These are phyloP conservation scores for Termitomyces sp. DNA, from an alignment of 768 basidiomycete genomes.

Conservation along the genomic window DNA sequence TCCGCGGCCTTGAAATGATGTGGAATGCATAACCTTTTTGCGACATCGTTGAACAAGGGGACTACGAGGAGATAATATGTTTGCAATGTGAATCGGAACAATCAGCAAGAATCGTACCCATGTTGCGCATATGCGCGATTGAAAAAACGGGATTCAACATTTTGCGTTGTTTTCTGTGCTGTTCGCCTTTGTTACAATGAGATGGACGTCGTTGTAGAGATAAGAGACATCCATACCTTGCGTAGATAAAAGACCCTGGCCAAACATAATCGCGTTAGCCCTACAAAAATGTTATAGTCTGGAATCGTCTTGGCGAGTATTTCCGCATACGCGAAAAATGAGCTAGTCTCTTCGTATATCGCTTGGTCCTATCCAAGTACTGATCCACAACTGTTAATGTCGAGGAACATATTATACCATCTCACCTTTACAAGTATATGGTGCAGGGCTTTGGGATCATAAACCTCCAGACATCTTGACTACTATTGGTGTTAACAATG, in stretches of 20 bases:
- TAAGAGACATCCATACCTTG: not conserved
- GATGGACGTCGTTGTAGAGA: too few relatives aligned
- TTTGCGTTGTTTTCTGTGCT: too few relatives aligned
- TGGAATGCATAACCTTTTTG: too few relatives aligned
- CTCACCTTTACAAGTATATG: too few relatives aligned
- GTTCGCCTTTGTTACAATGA: conserved; percentile 2
- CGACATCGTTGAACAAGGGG: conserved; percentile 11
- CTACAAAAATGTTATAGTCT: not conserved
- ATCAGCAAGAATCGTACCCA: not conserved
- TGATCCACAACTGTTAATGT: too few relatives aligned
- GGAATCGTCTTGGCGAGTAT: too few relatives aligned
- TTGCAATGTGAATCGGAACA: not conserved
- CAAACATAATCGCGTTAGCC: not conserved
- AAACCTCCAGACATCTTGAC: conserved; percentile 28
- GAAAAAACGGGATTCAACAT: conserved; percentile 12
- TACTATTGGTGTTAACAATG: conserved; percentile 2
- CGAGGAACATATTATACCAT: too few relatives aligned
- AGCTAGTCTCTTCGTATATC: conserved; percentile 1
- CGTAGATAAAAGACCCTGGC: conserved; percentile 2
- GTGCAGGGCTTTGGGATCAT: too few relatives aligned
- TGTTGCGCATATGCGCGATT: conserved; percentile 6
- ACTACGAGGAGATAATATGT: conserved; percentile 1
- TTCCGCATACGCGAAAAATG: not conserved
- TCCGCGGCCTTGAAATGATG: not conserved
- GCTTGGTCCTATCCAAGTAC: conserved; percentile 7